phyloP scores from a whole-genome alignment of 1,284 basidiomycete genomes.

The Psilocybe mexicana region DNA sequence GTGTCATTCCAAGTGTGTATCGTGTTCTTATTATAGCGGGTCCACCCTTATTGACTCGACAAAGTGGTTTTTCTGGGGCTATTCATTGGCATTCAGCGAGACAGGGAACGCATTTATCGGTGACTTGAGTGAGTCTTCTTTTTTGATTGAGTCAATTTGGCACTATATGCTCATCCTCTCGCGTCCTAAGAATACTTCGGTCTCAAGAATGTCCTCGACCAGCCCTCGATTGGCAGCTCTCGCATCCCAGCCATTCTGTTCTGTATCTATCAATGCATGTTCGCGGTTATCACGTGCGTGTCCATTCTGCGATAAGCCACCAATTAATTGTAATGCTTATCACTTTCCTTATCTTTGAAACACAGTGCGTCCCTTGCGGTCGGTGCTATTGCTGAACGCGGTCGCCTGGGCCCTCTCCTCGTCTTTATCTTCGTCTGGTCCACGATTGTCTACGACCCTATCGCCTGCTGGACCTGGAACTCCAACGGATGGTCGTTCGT shows the following conservation, averaged over 20 bases:
- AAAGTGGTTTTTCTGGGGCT: slow-evolving; percentile 78
- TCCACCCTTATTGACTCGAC: slow-evolving; percentile 32
- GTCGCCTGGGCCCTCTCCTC: slow-evolving; percentile 83
- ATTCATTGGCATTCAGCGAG: slow-evolving; percentile 69
- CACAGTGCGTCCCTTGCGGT: slow-evolving; percentile 78
- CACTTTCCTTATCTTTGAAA: background rate
- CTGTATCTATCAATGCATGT: slow-evolving; percentile 89
- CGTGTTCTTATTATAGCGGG: background rate
- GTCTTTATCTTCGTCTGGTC: slow-evolving; percentile 93
- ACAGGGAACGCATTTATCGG: slow-evolving; percentile 63
- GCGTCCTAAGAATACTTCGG: slow-evolving; percentile 68
- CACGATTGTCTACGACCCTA: slow-evolving; percentile 92
- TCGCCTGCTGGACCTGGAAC: slow-evolving; percentile 97
- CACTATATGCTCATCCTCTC: background rate
- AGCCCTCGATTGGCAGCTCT: slow-evolving; percentile 72
- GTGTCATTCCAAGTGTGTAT: slow-evolving; percentile 71
- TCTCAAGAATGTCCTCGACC: slow-evolving; percentile 77
- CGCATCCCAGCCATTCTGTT: slow-evolving; percentile 85
- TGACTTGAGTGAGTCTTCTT: slow-evolving; percentile 48
- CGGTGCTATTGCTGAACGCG: slow-evolving; percentile 92
- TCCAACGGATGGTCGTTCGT: slow-evolving; percentile 81
- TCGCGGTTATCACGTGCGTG: slow-evolving; percentile 78
- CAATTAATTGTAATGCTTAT: background rate
- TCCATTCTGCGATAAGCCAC: background rate
- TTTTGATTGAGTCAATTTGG: background rate